Evolutionary conservation across 108 stramenopile genomes (phyloP).

Genomic region (Fistulifera solaris): DNA sequence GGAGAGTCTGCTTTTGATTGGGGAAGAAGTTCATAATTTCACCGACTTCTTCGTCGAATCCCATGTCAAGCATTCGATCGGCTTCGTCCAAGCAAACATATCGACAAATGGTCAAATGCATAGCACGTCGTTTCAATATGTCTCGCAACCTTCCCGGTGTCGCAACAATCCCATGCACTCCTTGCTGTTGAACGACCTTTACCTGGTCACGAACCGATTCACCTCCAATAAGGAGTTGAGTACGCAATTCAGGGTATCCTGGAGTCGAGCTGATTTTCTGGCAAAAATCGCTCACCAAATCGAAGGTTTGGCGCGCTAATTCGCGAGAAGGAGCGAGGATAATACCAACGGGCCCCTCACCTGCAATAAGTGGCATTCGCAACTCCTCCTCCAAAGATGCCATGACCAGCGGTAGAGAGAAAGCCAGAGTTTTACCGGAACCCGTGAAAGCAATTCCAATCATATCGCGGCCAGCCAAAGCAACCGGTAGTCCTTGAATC

Average conservation of each 20-base stretch:
- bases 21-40: conserved; percentile 97
- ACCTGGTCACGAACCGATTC: conserved; percentile 87
- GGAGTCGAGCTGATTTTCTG: conserved; percentile 11
- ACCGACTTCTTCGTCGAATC: conserved; percentile 95
- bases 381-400: conserved; percentile 95
- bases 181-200: conserved; percentile 46
- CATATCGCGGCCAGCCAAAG: conserved; percentile 95
- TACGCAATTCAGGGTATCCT: conserved; percentile 70
- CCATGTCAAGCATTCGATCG: conserved; percentile 96
- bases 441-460: conserved; percentile 99
- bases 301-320: conserved; percentile 95
- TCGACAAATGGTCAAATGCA: conserved; percentile 84
- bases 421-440: conserved; percentile 92
- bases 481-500: conserved; percentile 97
- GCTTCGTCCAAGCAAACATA: conserved; percentile 97
- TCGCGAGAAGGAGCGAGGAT: conserved; percentile 95
- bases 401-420: conserved; percentile 91
- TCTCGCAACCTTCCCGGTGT: conserved; percentile 93
- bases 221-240: conserved; percentile 92
- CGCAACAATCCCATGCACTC: conserved; percentile 92
- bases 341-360: conserved; percentile 95
- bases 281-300: conserved; percentile 13
- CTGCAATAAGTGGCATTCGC: conserved; percentile 80
- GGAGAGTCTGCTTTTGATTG: conserved; percentile 93
- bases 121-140: conserved; percentile 75